These are phyloP conservation scores for Aspergillus puulaauensis DNA, from an alignment of 2,329 filamentous ascomycete species.

Conservation along the genomic window DNA sequence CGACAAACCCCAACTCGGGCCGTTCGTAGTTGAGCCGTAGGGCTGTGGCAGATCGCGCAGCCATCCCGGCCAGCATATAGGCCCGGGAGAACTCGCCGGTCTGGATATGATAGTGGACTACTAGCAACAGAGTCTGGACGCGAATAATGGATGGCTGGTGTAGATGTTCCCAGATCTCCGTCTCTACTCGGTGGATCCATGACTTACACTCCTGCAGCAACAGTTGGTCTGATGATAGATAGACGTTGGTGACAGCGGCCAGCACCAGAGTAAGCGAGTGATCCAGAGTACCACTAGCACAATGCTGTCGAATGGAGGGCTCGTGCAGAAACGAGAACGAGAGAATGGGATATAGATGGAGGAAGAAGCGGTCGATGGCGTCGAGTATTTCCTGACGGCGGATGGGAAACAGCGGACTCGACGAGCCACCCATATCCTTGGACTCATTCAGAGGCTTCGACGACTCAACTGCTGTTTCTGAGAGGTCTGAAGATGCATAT, in stretches of 20 bases:
- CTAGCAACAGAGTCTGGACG: background rate
- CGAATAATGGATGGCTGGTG: background rate
- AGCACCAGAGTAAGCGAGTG: background rate
- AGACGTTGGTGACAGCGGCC: background rate
- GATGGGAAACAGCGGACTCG: background rate
- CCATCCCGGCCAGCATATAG: background rate
- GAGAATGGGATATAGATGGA: background rate
- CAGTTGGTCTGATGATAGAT: background rate
- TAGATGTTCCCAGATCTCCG: background rate
- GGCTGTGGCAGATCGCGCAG: background rate
- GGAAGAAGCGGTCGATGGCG: background rate
- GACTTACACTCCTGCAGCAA: background rate
- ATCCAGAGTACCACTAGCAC: background rate
- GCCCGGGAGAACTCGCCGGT: background rate
- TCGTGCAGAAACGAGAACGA: background rate
- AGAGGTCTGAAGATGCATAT: background rate
- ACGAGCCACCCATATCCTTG: background rate
- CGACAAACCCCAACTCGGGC: background rate
- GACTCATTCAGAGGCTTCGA: background rate
- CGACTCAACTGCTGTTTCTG: background rate
- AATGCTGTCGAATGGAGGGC: background rate
- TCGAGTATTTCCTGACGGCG: background rate
- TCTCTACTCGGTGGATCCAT: background rate
- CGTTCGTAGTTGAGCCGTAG: background rate
- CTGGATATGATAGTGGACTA: background rate